A percentile compares a stretch with the other conserved stretches of the same genome.
Conservation (phyloP, 73 alveolate genomes). For the Breviolum minutum region DNA sequence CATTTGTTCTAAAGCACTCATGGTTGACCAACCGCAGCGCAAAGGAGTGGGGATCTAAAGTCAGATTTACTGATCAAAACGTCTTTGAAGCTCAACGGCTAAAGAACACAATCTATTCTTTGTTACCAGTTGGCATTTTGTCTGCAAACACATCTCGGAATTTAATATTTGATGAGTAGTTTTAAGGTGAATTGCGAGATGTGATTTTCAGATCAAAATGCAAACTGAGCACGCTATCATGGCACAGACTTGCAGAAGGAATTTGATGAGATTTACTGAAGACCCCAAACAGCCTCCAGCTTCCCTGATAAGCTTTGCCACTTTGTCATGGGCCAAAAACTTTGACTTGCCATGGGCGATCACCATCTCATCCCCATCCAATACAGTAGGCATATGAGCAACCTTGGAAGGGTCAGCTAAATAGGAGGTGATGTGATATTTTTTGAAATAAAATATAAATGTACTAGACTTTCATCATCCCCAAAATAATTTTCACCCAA, state of each 20-base stretch:
- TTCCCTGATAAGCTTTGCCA: constrained; percentile 13
- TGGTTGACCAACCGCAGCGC: background rate
- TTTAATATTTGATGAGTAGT: background rate
- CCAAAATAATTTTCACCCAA: background rate
- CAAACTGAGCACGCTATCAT: background rate
- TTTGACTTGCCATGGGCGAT: background rate
- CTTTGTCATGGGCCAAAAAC: background rate
- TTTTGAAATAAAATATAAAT: no score
- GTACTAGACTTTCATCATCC: no score
- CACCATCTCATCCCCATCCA: background rate
- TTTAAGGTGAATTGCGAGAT: background rate
- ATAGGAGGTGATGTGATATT: background rate
- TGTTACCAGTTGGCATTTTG: background rate
- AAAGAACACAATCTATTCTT: background rate
- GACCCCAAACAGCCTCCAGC: background rate
- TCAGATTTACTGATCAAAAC: background rate
- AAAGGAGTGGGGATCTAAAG: background rate
- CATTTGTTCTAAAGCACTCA: background rate
- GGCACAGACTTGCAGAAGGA: background rate
- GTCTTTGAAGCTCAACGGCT: background rate
- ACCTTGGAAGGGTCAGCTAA: background rate
- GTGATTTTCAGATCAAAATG: background rate
- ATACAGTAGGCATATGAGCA: background rate
- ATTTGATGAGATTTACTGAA: background rate
- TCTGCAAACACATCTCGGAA: background rate